Conservation (phyloP, 805 yeast species). For the Clavispora fructus region DNA sequence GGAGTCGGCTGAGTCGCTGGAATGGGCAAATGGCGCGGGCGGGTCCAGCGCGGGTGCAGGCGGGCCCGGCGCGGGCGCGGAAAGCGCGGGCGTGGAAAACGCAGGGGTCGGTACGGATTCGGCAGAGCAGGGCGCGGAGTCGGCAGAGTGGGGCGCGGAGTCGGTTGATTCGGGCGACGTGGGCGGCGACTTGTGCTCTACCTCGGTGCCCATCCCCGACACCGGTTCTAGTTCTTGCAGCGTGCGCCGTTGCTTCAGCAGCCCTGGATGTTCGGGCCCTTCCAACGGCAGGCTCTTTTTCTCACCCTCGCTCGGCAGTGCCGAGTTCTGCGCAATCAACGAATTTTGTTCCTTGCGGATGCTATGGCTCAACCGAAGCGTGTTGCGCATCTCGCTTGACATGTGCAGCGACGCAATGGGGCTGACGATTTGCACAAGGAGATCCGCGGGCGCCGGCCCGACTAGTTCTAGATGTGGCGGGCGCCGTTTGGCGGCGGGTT, state of each 20-base stretch:
- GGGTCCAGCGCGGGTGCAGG: neutral
- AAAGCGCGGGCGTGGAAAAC: too few species aligned
- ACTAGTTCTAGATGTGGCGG: slow-evolving; percentile 11
- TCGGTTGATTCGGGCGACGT: neutral
- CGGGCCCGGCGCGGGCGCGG: neutral
- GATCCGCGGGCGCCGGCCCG: slow-evolving; percentile 6
- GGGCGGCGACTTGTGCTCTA: too few species aligned
- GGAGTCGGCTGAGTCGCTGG: neutral
- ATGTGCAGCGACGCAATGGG: slow-evolving; percentile 12
- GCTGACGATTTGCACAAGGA: slow-evolving; percentile 12
- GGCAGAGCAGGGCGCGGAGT: too few species aligned
- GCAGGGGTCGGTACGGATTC: too few species aligned
- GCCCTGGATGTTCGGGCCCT: too few species aligned
- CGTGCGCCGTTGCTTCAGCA: too few species aligned
- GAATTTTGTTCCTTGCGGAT: slow-evolving; percentile 14
- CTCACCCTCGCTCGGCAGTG: neutral
- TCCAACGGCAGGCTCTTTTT: neutral
- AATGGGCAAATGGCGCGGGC: neutral
- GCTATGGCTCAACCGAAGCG: slow-evolving; percentile 11
- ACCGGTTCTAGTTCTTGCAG: too few species aligned
- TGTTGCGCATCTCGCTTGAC: slow-evolving; percentile 11
- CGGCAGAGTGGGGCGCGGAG: too few species aligned
- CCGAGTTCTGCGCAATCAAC: slow-evolving; percentile 6
- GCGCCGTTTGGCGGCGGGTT: slow-evolving; percentile 6
- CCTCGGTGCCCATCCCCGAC: too few species aligned